A percentile compares a stretch with the other conserved stretches of the same genome.
phyloP scores from a whole-genome alignment of 225 moss, liverwort and hornwort species.

The Rhytidiadelphus loreus region DNA sequence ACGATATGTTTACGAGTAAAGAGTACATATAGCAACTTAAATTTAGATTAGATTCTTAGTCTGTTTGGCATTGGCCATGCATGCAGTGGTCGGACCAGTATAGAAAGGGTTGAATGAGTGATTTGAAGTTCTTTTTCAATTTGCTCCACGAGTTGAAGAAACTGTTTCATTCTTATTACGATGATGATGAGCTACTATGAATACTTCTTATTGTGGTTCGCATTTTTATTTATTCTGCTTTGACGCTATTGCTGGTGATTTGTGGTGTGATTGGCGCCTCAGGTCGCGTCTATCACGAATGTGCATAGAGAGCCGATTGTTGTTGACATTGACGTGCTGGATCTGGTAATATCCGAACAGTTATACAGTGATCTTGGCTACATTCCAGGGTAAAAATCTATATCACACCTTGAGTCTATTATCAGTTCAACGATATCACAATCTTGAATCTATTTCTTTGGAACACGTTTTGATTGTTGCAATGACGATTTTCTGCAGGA shows the following conservation, averaged over 20 bases:
- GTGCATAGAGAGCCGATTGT: slow-evolving; percentile 87
- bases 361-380: slow-evolving; percentile 44
- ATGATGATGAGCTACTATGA: background rate
- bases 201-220: background rate
- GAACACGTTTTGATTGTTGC: background rate
- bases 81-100: background rate
- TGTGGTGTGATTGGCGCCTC: background rate
- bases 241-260: background rate
- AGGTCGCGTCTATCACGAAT: slow-evolving; percentile 66
- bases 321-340: slow-evolving; percentile 80
- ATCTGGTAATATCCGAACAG: slow-evolving; percentile 75
- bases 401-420: background rate
- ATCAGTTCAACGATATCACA: background rate
- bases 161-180: background rate
- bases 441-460: background rate
- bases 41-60: background rate
- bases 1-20: background rate
- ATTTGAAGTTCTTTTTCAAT: background rate
- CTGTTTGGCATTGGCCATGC: background rate
- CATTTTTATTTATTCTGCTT: background rate
- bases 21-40: background rate
- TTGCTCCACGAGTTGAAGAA: background rate
- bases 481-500: slow-evolving; percentile 27
- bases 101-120: background rate
- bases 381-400: slow-evolving; percentile 40